Base-by-base conservation (phyloP, 176 grass and related monocot genomes). In the Oryza glaberrima region DNA sequence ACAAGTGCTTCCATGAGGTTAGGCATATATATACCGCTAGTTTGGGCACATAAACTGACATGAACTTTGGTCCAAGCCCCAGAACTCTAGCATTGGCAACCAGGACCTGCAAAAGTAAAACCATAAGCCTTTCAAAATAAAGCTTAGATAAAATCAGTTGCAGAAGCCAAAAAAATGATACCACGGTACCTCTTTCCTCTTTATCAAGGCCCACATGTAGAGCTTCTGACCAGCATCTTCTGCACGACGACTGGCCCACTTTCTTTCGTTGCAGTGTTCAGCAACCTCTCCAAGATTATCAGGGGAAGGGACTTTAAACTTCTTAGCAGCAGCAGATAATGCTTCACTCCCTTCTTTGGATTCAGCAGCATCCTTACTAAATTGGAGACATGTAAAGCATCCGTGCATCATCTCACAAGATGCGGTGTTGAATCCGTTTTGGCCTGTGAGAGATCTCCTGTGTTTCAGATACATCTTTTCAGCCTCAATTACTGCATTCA, bases 51-150 rank as follows among this genome's bases (percentile, higher is more conserved):
- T 98, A 95, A 81, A 95, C 70, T 87, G 96, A 93, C 93, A 95
- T 92, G 72, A 98, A 98, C 84, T 87, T 98, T 47, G 93, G 93
- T 83, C 96, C 96, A 58, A 98, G 81, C 81, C 91, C 96, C 75
- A 95, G 67, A 85, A 98, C 93, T 90, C 93, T 94, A 71, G 93
- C 93, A 86, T 84, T 83, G 68, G 85, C 90, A 81, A 92, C 64
- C 28, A 90, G 40, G 69, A 89, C 71, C 96, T 98, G 91, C 63
- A 89, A 87, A 90, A 75, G 70, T 8, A 35, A 81, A 72, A 85
- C 10, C 58, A 83, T 16, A 58, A 63, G 16, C 12, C 77, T 7
- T 19, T 79, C 34, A 83, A 70, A 70, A 80, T 80, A 73, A 86
- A 79, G 69, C 6, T 65, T 69, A 35, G 26, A 23, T 30, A 38